Evolutionary conservation across 140 eudicot species (phyloP), one percentile per base, ranked within the genome.

Genomic region (Erigeron philadelphicus): DNA sequence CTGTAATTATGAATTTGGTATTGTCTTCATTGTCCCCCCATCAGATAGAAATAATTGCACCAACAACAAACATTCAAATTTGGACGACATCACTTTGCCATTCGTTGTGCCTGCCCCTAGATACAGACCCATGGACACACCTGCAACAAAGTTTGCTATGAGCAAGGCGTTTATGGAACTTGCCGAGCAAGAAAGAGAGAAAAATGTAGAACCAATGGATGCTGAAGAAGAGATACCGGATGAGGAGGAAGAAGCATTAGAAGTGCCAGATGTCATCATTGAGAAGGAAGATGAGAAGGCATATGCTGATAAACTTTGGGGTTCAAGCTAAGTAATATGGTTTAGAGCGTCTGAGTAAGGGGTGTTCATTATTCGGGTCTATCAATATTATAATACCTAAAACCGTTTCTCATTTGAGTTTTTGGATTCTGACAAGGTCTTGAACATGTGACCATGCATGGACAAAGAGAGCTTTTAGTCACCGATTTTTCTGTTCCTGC

Each of bases 51-150:
- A 61, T 9, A 48, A 41, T 56, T 1, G 49, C 66, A 45, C 46
- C 25, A 52, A 67, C 18, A 25, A 72, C 35, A 64, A 25, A n/a
- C 41, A n/a, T 61, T 54, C 63, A 15, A 80, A 76, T 56, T 75
- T 91, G 82, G 97, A 91, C 60, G 88, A 91, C 38, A 84, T 91
- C 31, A 67, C 62, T 46, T 57, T 91, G 69, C 97, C 97, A 2
- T 91, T 82, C 78, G 88, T 84, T 3, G 84, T 83, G 66, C 97
- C 97, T 35, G 96, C 97, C 15, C 97, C 97, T 18, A 86, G 84
- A 78, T 91, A 91, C 68, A 77, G 84, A 56, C 63, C 80, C 23
- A 66, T 61, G 31, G 97, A 88, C 50, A 79, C 59, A 64, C 95
- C 97, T 9, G 97, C 96, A 58, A 91, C 97, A 57, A 78, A 75